Evolutionary conservation across 495 filamentous ascomycete genomes (phyloP).

Genomic region (Neurospora sp.): DNA sequence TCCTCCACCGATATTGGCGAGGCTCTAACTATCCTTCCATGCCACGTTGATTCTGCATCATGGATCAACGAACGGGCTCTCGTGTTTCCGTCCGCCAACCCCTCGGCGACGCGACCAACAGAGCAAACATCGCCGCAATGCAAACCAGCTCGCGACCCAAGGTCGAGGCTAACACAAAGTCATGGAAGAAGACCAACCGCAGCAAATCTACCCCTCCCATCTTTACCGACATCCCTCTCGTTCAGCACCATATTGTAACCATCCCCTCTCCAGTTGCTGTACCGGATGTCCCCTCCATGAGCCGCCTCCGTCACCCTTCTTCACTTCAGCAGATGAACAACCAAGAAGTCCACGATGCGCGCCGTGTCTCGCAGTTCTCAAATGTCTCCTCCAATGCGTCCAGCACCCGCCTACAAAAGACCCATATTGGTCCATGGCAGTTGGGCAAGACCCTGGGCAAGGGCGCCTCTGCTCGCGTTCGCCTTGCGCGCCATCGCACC

Average conservation of each 20-base stretch:
- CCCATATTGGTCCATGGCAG: conserved; percentile 79
- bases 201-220: conserved; percentile 7
- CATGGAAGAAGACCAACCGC: conserved; percentile 1
- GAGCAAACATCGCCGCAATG: conserved; percentile 31
- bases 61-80: conserved; percentile 25
- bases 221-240: neutral
- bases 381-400: conserved; percentile 50
- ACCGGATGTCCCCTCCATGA: neutral
- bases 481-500: conserved; percentile 64
- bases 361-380: conserved; percentile 65
- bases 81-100: conserved; percentile 29
- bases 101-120: conserved; percentile 37
- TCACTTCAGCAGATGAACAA: conserved; percentile 31
- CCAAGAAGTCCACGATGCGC: conserved; percentile 33
- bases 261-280: neutral
- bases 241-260: neutral
- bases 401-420: conserved; percentile 49
- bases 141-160: neutral
- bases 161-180: neutral
- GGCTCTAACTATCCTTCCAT: neutral
- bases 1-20: conserved; percentile 1
- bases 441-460: conserved; percentile 78
- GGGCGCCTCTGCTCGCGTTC: conserved; percentile 75
- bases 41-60: conserved; percentile 5
- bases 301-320: neutral